Percentiles rank a stretch among this genome's conserved stretches.
Evolutionary conservation across 345 rosid species (phyloP).

Genomic region (Boechera stricta): DNA sequence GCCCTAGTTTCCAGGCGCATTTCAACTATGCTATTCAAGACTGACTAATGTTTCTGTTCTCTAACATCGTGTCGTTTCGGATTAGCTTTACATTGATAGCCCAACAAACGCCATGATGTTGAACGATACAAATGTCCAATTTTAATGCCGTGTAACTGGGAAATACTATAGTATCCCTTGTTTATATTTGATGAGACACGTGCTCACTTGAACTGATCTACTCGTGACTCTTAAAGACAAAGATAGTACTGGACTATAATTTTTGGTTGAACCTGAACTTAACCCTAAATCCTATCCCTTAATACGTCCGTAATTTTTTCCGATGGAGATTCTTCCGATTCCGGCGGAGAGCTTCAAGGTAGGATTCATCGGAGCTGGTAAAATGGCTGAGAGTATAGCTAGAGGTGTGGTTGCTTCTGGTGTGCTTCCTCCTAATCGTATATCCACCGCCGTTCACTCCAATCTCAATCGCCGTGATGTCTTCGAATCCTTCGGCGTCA

Average conservation of each 20-base stretch:
- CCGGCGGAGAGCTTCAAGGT: slow-evolving; percentile 57
- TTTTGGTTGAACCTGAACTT: not conserved
- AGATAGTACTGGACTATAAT: no score
- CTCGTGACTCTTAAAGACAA: not conserved
- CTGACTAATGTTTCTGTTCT: no score
- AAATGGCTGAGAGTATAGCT: slow-evolving; percentile 94
- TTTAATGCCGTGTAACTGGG: no score
- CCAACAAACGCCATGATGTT: no score
- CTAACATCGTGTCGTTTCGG: not conserved
- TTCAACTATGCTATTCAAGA: no score
- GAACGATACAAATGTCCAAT: not conserved
- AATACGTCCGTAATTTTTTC: not conserved
- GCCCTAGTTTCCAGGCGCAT: no score
- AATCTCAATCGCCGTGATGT: slow-evolving; percentile 61
- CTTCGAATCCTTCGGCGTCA: slow-evolving; percentile 78
- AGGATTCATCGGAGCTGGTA: slow-evolving; percentile 90
- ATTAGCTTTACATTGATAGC: no score
- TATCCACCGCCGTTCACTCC: slow-evolving; percentile 66
- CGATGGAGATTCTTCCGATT: slow-evolving; percentile 60
- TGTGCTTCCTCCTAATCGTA: slow-evolving; percentile 69
- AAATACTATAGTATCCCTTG: no score
- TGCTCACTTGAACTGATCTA: not conserved
- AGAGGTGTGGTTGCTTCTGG: slow-evolving; percentile 81
- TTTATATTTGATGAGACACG: not conserved
- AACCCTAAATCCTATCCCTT: slow-evolving; percentile 32